Conservation (phyloP, 1,284 basidiomycete genomes). For the Naganishia albida region DNA sequence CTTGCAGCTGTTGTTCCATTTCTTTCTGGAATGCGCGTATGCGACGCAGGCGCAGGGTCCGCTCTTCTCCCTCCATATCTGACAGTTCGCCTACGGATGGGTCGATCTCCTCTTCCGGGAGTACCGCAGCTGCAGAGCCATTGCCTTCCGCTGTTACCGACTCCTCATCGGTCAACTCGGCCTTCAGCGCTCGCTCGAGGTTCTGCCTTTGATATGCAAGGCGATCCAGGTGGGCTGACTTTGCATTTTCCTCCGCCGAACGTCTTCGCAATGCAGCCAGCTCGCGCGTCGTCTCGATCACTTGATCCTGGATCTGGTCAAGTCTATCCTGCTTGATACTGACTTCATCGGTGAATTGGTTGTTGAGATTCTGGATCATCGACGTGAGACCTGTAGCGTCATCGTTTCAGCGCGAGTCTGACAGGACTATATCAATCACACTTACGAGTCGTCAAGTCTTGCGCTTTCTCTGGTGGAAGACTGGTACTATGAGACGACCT, state of each 20-base stretch:
- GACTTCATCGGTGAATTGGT: constrained; percentile 80
- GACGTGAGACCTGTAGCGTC: constrained; percentile 68
- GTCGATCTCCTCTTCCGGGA: constrained; percentile 61
- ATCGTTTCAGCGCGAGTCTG: too few species aligned
- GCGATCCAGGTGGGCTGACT: constrained; percentile 74
- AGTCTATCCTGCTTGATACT: constrained; percentile 82
- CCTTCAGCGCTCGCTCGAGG: constrained; percentile 71
- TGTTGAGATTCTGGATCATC: constrained; percentile 74
- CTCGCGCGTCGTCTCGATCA: constrained; percentile 84
- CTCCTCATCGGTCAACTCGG: constrained; percentile 82
- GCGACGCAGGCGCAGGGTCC: constrained; percentile 69
- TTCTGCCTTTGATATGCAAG: constrained; percentile 74
- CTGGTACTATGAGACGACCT: constrained; percentile 54
- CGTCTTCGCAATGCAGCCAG: constrained; percentile 85
- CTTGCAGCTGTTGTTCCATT: constrained; percentile 71
- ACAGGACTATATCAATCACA: not conserved
- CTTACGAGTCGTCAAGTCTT: constrained; percentile 82
- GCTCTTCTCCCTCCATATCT: constrained; percentile 59
- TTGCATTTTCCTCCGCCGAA: constrained; percentile 70
- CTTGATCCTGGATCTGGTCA: constrained; percentile 78
- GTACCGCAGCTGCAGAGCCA: constrained; percentile 51
- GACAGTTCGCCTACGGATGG: constrained; percentile 55
- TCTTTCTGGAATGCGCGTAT: constrained; percentile 78
- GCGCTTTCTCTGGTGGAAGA: constrained; percentile 77
- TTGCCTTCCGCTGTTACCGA: constrained; percentile 67